phyloP scores from a whole-genome alignment of 1,284 basidiomycete species.

The Rhodotorula sp. region DNA sequence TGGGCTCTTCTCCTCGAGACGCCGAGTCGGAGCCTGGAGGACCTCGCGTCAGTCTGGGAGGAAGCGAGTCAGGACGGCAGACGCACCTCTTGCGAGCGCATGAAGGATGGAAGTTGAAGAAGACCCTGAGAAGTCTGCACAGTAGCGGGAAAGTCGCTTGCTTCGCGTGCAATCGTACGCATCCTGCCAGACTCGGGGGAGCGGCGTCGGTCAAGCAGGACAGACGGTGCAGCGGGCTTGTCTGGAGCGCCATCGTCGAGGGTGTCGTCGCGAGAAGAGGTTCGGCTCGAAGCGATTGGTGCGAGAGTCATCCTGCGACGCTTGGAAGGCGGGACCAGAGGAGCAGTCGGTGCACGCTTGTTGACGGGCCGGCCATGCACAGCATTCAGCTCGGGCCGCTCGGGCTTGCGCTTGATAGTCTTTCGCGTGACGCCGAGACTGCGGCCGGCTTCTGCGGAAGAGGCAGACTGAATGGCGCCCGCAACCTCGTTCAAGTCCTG shows the following conservation, averaged over 20 bases:
- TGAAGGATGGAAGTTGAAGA: slow-evolving; percentile 6
- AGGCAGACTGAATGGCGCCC: not conserved
- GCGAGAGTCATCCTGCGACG: slow-evolving; percentile 3
- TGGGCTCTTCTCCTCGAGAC: not conserved
- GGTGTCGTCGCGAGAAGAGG: fast-evolving
- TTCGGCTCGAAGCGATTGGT: not conserved
- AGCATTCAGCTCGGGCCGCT: not conserved
- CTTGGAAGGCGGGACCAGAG: not conserved
- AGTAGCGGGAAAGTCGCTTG: fast-evolving
- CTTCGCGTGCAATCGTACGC: not conserved
- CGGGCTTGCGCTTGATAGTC: not conserved
- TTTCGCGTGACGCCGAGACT: slow-evolving; percentile 14
- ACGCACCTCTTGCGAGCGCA: not conserved
- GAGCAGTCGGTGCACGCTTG: not conserved
- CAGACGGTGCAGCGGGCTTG: not conserved
- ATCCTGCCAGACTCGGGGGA: slow-evolving; percentile 2
- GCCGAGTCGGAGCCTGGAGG: too few species aligned
- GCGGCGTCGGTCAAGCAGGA: not conserved
- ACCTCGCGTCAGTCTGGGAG: too few species aligned
- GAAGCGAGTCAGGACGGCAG: not conserved
- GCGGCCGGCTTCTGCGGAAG: not conserved
- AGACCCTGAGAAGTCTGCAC: not conserved
- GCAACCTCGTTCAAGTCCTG: slow-evolving; percentile 8
- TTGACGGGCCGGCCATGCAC: too few species aligned
- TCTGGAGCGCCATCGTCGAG: not conserved